Percentiles rank a stretch among this genome's conserved stretches.
phyloP scores from a whole-genome alignment of 208 protist species.

The Leishmania guyanensis region DNA sequence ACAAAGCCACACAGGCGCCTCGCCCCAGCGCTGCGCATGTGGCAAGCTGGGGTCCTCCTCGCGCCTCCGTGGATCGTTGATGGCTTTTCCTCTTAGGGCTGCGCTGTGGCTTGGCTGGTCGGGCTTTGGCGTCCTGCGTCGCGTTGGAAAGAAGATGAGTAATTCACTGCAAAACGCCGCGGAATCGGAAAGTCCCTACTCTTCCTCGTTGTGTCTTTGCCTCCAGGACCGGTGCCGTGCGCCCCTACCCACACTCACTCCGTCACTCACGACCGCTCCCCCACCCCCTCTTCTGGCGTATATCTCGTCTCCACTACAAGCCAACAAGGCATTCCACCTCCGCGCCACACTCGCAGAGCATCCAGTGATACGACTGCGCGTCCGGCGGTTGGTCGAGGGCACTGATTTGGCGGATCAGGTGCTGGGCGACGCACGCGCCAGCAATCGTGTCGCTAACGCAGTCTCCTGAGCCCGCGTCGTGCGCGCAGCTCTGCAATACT shows the following conservation, averaged over 20 bases:
- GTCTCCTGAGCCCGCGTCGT: neutral
- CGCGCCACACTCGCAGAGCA: conserved; percentile 9
- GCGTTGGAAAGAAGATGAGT: too few species aligned
- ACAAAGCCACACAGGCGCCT: neutral
- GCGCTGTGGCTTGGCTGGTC: too few species aligned
- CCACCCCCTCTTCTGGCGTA: too few species aligned
- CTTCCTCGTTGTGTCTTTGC: neutral
- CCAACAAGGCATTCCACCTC: conserved; percentile 39
- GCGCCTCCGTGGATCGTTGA: neutral
- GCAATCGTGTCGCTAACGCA: conserved; percentile 43
- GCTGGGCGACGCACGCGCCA: conserved; percentile 51
- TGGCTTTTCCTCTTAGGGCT: conserved; percentile 2
- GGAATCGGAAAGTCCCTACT: neutral
- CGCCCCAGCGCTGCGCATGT: neutral
- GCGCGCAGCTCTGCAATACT: neutral
- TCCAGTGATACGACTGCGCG: conserved; percentile 25
- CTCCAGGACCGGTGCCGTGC: neutral
- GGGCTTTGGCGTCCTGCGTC: too few species aligned
- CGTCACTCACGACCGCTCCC: neutral
- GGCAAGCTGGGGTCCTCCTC: neutral
- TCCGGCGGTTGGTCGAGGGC: conserved; percentile 6
- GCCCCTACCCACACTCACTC: neutral
- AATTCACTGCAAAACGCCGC: too few species aligned
- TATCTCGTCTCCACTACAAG: neutral
- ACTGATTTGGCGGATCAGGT: conserved; percentile 39